Base-by-base conservation (phyloP, 2,329 filamentous ascomycete species). In the Fusarium ramigenum region DNA sequence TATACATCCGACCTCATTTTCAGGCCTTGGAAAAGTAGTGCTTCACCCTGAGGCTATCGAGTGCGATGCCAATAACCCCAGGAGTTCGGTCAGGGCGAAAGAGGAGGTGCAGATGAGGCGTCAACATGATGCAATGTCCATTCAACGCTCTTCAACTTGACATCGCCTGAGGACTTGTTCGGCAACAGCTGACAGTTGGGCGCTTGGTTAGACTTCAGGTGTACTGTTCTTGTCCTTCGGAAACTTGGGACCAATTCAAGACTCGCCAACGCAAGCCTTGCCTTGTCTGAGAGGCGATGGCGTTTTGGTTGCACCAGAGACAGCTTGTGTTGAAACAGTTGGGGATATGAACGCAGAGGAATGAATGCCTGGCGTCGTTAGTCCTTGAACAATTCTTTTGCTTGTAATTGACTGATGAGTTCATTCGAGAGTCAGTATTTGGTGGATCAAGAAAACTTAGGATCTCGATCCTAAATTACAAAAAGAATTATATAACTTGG, bases 51-150 rank as follows among this genome's bases (percentile, higher is more conserved):
- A 10, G 7, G 16, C 7, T 11, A 23, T 18, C 0, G 2, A 44
- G 1, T 25, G 25, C 10, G n/a, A 44, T 18, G 16, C 25, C 12
- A n/a, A 8, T 2, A 18, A 9, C 42, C 16, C 18, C n/a, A 18
- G 23, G n/a, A 18, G n/a, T 18, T 25, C 10, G 16, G n/a, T 8
- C 40, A 23, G n/a, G 10, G 42, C n/a, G n/a, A n/a, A n/a, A n/a
- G n/a, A n/a, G n/a, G n/a, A n/a, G n/a, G 15, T 25, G 16, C n/a
- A 25, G n/a, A 25, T 11, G 42, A 10, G 21, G 39, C 8, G 6
- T n/a, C 12, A 9, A 40, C 5, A 12, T 2, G 10, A 43, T 19
- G 0, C 0, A 4, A 18, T 8, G 16, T 7, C 42, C 7, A 12
- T 44, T 19, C n/a, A 18, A 7, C 7, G 4, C 10, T 12, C 0